Conservation (phyloP, 2,329 filamentous ascomycete species). For the Phoma herbarum region DNA sequence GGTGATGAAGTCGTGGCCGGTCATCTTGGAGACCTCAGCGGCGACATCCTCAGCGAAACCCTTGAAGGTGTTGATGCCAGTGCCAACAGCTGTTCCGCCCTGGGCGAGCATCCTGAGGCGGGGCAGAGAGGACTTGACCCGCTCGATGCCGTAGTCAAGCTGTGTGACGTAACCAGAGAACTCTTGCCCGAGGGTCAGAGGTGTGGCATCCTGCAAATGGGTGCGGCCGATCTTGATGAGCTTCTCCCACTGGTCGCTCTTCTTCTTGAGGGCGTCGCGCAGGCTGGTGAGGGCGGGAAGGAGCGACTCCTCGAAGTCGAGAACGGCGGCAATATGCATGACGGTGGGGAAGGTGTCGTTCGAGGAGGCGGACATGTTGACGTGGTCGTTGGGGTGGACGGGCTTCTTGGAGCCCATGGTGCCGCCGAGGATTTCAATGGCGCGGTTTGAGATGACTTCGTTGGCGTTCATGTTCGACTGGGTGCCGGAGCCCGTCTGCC, state of each 20-base stretch:
- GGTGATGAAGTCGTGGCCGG: constrained; percentile 91
- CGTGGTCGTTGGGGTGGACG: constrained; percentile 98
- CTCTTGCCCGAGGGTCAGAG: constrained; percentile 93
- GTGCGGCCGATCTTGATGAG: constrained; percentile 99
- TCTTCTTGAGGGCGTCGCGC: constrained; percentile 83
- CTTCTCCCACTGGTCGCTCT: constrained; percentile 87
- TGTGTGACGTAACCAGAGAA: constrained; percentile 98
- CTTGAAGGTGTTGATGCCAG: constrained; percentile 95
- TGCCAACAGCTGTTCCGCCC: constrained; percentile 95
- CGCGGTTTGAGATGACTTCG: constrained; percentile 99
- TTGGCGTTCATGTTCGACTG: constrained; percentile 99
- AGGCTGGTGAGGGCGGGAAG: constrained; percentile 84
- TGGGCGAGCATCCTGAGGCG: constrained; percentile 89
- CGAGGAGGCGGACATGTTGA: constrained; percentile 98
- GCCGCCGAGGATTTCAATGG: constrained; percentile 96
- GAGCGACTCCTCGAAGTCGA: constrained; percentile 88
- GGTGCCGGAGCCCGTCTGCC: constrained; percentile 98
- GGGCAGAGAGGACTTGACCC: constrained; percentile 82
- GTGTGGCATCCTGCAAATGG: constrained; percentile 96
- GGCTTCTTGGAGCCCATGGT: constrained; percentile 97
- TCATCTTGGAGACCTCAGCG: constrained; percentile 89
- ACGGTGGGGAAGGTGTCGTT: constrained; percentile 99
- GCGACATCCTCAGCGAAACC: constrained; percentile 96
- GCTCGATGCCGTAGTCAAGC: constrained; percentile 88
- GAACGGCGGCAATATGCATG: constrained; percentile 98